These are phyloP conservation scores for Omphalea diandra DNA, from an alignment of 441 rosid species.

Conservation along the genomic window DNA sequence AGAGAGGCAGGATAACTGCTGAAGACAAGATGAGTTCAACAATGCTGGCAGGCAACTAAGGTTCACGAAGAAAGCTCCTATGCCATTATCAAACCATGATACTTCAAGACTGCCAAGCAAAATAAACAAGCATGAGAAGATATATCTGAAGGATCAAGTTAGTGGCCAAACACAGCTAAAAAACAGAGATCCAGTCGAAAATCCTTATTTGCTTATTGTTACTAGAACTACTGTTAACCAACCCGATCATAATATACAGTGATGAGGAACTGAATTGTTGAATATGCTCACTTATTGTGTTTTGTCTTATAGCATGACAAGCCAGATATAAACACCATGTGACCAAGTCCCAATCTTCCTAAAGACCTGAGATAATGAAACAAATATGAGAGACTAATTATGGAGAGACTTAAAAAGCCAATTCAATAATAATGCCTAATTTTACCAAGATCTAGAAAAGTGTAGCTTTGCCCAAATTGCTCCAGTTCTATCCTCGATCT, in stretches of 20 bases:
- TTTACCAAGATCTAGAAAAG: constrained; percentile 70
- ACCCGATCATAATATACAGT: constrained; percentile 2
- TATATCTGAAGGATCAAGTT: constrained; percentile 2
- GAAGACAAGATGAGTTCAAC: constrained; percentile 83
- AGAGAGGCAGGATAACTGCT: constrained; percentile 51
- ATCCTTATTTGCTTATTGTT: too few species aligned
- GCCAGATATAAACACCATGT: constrained; percentile 66
- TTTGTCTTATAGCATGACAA: constrained; percentile 62
- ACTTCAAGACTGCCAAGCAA: constrained; percentile 63
- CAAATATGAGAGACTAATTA: background rate
- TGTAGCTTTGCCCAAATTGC: constrained; percentile 73
- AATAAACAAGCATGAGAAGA: constrained; percentile 16
- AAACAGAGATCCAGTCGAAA: background rate
- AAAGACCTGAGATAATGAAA: constrained; percentile 62
- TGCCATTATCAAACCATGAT: constrained; percentile 62
- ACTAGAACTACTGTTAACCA: background rate
- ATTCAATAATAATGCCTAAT: constrained; percentile 5
- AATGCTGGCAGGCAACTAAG: constrained; percentile 86
- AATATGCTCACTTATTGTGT: constrained; percentile 45
- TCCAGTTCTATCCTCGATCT: constrained; percentile 73
- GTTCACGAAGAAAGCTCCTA: constrained; percentile 62
- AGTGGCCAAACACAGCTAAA: background rate
- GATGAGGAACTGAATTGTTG: background rate
- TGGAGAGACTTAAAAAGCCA: background rate
- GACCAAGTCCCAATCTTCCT: constrained; percentile 79